Evolutionary conservation across 306 rosid genomes (phyloP).

Genomic region (Fagus sylvatica): DNA sequence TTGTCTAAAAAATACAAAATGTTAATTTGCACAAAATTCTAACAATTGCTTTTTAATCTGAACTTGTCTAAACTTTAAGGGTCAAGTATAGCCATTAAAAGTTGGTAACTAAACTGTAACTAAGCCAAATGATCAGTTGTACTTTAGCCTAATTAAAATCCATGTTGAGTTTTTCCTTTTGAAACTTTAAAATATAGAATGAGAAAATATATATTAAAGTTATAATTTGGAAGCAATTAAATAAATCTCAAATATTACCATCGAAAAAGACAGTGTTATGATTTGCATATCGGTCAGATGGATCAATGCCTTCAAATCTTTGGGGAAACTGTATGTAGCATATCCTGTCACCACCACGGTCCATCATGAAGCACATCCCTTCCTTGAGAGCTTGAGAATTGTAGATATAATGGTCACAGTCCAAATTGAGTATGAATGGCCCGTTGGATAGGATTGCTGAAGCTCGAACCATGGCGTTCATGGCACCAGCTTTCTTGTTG

Average conservation of each 20-base stretch:
- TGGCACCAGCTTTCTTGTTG: conserved; percentile 93
- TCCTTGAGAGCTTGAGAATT: conserved; percentile 66
- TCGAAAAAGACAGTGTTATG: conserved; percentile 90
- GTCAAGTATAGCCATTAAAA: no score
- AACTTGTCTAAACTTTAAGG: no score
- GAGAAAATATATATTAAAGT: no score
- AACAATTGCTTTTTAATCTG: no score
- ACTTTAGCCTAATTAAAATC: no score
- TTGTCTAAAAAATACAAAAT: no score
- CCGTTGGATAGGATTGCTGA: conserved; percentile 81
- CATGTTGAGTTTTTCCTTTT: no score
- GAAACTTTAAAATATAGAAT: no score
- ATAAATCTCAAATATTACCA: conserved; percentile 40
- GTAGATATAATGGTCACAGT: conserved; percentile 78
- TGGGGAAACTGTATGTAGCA: conserved; percentile 89
- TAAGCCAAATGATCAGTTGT: no score
- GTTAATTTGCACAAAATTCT: no score
- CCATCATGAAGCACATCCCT: conserved; percentile 92
- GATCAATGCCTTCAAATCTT: conserved; percentile 86
- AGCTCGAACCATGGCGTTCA: conserved; percentile 90
- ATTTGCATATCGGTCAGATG: conserved; percentile 88
- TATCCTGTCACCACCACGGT: conserved; percentile 80
- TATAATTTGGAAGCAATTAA: no score
- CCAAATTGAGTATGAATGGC: conserved; percentile 74
- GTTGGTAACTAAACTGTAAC: no score